Conservation (phyloP, 129 eudicot genomes). For the Helianthus annuus region HanXRQr2.0-SUNRISE NC_035448.2:22787845-22788344, state of each 20-base stretch:
- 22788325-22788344: slow-evolving; percentile 48
- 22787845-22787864: too few species aligned
- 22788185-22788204: slow-evolving; percentile 60
- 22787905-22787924: too few species aligned
- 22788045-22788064: neutral
- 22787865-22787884: too few species aligned
- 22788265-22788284: slow-evolving; percentile 58
- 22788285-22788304: slow-evolving; percentile 60
- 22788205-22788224: slow-evolving; percentile 70
- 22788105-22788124: slow-evolving; percentile 78
- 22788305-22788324: slow-evolving; percentile 58
- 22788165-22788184: slow-evolving; percentile 84
- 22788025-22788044: neutral
- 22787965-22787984: too few species aligned
- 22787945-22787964: too few species aligned
- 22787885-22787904: too few species aligned
- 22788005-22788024: too few species aligned
- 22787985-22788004: too few species aligned
- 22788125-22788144: slow-evolving; percentile 82
- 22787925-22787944: too few species aligned
- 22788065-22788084: slow-evolving; percentile 76
- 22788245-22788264: slow-evolving; percentile 90
- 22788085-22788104: slow-evolving; percentile 78
- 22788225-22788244: slow-evolving; percentile 72
- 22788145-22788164: slow-evolving; percentile 95